phyloP scores from a whole-genome alignment of 345 rosid species.

The Luvunga scandens region DNA sequence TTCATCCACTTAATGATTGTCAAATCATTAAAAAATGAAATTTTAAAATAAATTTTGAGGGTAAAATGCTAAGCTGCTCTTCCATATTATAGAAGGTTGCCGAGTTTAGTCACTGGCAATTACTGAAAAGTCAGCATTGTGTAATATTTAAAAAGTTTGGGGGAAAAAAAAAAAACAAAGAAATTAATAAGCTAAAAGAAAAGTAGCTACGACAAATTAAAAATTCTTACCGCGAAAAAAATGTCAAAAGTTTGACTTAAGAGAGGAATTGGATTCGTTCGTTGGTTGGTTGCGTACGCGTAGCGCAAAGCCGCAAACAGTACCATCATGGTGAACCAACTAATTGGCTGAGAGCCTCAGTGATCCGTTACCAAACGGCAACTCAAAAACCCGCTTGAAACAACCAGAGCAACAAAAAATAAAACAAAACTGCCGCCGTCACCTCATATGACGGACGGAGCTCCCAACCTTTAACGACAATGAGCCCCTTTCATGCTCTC shows the following conservation, averaged over 20 bases:
- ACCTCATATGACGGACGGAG: not conserved
- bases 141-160: no score
- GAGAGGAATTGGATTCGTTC: not conserved
- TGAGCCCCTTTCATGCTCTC: slow-evolving; percentile 29
- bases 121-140: no score
- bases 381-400: not conserved
- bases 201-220: not conserved
- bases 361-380: slow-evolving; percentile 16
- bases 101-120: no score
- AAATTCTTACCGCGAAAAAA: not conserved
- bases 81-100: no score
- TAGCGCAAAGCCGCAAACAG: not conserved
- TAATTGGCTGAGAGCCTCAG: not conserved
- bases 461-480: slow-evolving; percentile 1
- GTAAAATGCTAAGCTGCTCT: no score
- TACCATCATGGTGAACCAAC: not conserved
- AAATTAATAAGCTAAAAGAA: not conserved
- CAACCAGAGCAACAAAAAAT: slow-evolving; percentile 1
- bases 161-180: not conserved
- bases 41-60: no score
- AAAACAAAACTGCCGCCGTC: not conserved
- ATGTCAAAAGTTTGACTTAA: not conserved
- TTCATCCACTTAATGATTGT: no score
- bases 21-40: no score
- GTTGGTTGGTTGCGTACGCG: not conserved